These are phyloP conservation scores for Entomortierella chlamydospora DNA, from an alignment of 192 early-diverging fungal species.

Conservation along the genomic window DNA sequence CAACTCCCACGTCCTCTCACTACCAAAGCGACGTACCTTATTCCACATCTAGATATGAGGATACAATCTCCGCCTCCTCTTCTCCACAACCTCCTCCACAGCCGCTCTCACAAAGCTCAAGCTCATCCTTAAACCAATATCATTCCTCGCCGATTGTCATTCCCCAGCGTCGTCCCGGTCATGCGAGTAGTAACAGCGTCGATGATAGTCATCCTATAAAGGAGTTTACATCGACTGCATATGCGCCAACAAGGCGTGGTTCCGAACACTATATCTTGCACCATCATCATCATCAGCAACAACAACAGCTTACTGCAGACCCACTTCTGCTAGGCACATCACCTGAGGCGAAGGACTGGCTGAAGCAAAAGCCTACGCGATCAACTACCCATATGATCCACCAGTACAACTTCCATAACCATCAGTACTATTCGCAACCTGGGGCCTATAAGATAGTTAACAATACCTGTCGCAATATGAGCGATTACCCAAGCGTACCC, in stretches of 20 bases:
- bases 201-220: constrained; percentile 12
- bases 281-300: constrained; percentile 12
- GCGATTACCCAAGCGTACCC: constrained; percentile 34
- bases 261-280: constrained; percentile 29
- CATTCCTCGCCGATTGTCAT: constrained; percentile 39
- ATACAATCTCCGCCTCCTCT: constrained; percentile 7
- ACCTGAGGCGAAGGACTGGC: constrained; percentile 51
- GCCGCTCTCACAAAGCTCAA: constrained; percentile 6
- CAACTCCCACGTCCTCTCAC: constrained; percentile 27
- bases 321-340: constrained; percentile 33
- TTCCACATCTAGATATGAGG: constrained; percentile 25
- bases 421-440: constrained; percentile 43
- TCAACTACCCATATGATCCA: constrained; percentile 47
- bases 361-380: constrained; percentile 43
- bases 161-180: constrained; percentile 17
- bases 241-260: constrained; percentile 31
- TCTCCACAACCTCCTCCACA: constrained; percentile 20
- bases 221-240: constrained; percentile 8
- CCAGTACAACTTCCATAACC: constrained; percentile 51
- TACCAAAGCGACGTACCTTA: constrained; percentile 29
- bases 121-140: background rate
- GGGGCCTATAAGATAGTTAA: constrained; percentile 45
- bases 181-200: constrained; percentile 20
- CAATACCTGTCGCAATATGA: constrained; percentile 51
- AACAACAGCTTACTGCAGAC: constrained; percentile 27